These are phyloP conservation scores for Ganoderma meredithae DNA, from an alignment of 1,284 basidiomycete genomes.

Conservation along the genomic window DNA sequence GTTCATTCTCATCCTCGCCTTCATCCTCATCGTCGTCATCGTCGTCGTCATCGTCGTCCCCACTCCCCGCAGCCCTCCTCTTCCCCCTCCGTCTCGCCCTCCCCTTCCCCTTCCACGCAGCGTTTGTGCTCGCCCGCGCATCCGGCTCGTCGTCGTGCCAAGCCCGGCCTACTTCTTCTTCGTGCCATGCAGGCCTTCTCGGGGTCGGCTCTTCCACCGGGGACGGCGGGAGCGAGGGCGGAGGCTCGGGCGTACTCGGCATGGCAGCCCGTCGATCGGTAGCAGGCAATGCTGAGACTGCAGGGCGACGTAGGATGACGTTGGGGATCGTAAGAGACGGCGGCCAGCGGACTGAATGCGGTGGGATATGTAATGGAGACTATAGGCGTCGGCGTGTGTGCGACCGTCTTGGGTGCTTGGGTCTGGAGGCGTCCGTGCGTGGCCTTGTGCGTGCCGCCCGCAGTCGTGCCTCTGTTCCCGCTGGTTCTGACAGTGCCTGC, in stretches of 20 bases:
- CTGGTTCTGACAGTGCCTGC: neutral
- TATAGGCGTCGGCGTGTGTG: constrained; percentile 2
- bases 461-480: neutral
- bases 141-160: constrained; percentile 23
- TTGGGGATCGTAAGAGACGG: constrained; percentile 2
- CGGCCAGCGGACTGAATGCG: neutral
- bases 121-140: neutral
- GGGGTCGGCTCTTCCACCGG: constrained; percentile 33
- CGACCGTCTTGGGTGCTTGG: neutral
- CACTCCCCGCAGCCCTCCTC: constrained; percentile 35
- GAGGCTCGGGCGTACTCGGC: constrained; percentile 38
- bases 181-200: constrained; percentile 32
- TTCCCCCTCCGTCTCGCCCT: constrained; percentile 35
- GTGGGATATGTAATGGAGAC: neutral
- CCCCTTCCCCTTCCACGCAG: constrained; percentile 30
- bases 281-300: neutral
- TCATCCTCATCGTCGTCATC: constrained; percentile 38
- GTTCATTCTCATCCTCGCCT: constrained; percentile 40
- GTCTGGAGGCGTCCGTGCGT: constrained; percentile 8
- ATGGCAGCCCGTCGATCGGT: constrained; percentile 23
- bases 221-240: constrained; percentile 49
- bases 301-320: neutral
- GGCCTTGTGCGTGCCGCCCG: neutral
- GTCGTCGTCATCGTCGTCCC: constrained; percentile 19
- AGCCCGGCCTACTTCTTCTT: constrained; percentile 51